Conservation (phyloP, 2,329 filamentous ascomycete species). For the Elsinoe necatrix region DNA sequence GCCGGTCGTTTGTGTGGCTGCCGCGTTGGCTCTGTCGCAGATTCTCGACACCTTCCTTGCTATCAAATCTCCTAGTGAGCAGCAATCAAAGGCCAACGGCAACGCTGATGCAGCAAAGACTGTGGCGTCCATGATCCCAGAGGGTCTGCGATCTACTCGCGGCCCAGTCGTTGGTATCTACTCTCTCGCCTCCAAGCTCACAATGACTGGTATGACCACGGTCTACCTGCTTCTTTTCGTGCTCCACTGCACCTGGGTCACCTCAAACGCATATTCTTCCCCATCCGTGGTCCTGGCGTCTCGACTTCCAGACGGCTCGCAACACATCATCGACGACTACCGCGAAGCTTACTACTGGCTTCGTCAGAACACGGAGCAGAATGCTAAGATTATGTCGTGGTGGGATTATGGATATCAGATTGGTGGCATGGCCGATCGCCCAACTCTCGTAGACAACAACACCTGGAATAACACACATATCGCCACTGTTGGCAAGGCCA, state of each 20-base stretch:
- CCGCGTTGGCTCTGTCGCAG: slow-evolving; percentile 77
- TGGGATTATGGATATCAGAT: slow-evolving; percentile 99
- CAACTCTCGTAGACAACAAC: slow-evolving; percentile 97
- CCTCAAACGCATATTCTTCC: slow-evolving; percentile 96
- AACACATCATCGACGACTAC: slow-evolving; percentile 99
- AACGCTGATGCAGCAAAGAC: slow-evolving; percentile 42
- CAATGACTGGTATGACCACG: slow-evolving; percentile 64
- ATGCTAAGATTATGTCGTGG: slow-evolving; percentile 99
- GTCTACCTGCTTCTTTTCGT: slow-evolving; percentile 89
- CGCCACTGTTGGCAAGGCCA: slow-evolving; percentile 96
- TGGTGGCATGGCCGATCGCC: slow-evolving; percentile 96
- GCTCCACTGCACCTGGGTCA: slow-evolving; percentile 97
- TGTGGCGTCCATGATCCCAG: slow-evolving; percentile 45
- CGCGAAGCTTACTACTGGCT: slow-evolving; percentile 99
- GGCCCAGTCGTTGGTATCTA: slow-evolving; percentile 77
- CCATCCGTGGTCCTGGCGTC: slow-evolving; percentile 94
- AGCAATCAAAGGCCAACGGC: slow-evolving; percentile 39
- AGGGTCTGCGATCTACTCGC: slow-evolving; percentile 60
- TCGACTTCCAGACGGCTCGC: slow-evolving; percentile 82
- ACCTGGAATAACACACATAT: slow-evolving; percentile 99
- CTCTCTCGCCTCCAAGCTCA: slow-evolving; percentile 65
- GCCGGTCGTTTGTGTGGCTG: slow-evolving; percentile 89
- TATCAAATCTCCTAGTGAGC: slow-evolving; percentile 50
- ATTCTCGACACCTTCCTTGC: slow-evolving; percentile 81
- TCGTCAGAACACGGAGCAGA: slow-evolving; percentile 86